Evolutionary conservation across 257 asterid species (phyloP).

Genomic region (Schizonepeta tenuifolia): DNA sequence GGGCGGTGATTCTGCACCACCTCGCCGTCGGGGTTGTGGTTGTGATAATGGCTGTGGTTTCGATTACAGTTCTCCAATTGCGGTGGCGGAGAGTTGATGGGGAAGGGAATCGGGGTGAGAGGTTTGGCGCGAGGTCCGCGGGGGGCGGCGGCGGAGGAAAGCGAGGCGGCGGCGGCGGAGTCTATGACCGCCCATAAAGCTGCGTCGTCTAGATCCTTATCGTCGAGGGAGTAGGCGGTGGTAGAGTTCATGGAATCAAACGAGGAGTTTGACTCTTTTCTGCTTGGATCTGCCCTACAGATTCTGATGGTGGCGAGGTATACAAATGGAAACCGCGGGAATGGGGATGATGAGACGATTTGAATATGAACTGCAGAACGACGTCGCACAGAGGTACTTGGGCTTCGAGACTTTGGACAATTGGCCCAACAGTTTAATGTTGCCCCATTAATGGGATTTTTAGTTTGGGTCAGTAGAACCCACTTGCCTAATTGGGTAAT

Average conservation of each 20-base stretch:
- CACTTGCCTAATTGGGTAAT: too few relatives aligned
- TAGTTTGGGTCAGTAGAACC: too few relatives aligned
- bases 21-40: constrained; percentile 50
- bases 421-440: constrained; percentile 5
- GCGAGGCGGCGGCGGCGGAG: constrained; percentile 86
- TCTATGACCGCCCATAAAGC: constrained; percentile 96
- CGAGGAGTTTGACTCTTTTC: constrained; percentile 1
- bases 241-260: constrained; percentile 45
- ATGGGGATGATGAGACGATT: background rate
- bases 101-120: constrained; percentile 63
- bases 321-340: constrained; percentile 21
- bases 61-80: constrained; percentile 39
- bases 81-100: constrained; percentile 61
- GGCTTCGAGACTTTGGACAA: background rate
- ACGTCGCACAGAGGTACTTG: constrained; percentile 13
- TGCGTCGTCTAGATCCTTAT: constrained; percentile 88
- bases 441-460: too few relatives aligned
- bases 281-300: constrained; percentile 25
- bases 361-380: constrained; percentile 27
- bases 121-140: constrained; percentile 54
- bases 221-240: constrained; percentile 56
- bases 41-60: constrained; percentile 36
- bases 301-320: background rate
- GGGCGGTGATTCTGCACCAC: constrained; percentile 62
- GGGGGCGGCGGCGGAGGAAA: constrained; percentile 44